Base-by-base conservation (phyloP, 163 green algal genomes). In the Smithsoniella earleae region DNA sequence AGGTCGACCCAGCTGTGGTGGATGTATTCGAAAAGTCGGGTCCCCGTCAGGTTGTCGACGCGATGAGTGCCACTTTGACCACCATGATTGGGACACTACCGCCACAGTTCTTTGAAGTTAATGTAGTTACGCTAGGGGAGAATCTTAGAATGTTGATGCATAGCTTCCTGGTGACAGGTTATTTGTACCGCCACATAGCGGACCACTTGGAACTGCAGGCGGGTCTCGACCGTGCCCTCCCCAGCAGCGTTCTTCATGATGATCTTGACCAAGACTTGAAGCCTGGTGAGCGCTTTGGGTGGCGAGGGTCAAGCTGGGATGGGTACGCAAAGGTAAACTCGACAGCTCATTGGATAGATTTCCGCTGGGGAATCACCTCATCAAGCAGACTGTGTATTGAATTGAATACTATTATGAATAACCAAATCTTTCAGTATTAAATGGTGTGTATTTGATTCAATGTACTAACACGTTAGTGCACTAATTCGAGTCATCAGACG, bases 101-200 rank as follows among this genome's bases (percentile, higher is more conserved):
- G 10, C 85, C 84, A 1, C 77, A 91, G 38, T 90, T 87, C 65
- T 93, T 93, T 55, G 58, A 80, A 8, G 82, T 93, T 22, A 87
- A 79, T 3, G 79, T 92, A 18, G 79, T 73, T 13, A 84, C 87
- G 1, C 72, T 87, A 22, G 85, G 78, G 16, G 88, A 94, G 52
- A 90, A 89, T 77, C 79, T 95, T 34, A 82, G 86, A 22, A 85
- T 96, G 79, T 85, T 97, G 2, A 93, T 97, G 83, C 90, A 88
- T 66, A 89, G 62, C 31, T 84, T 96, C 18, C 79, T 94, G n/a
- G 92, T 95, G 82, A 95, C 90, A 0, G 91, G 87, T 6, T 95
- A 94, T 83, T 89, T 95, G 86, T 93, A 96, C 81, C 76, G 85
- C 25, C 89, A 86, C 72, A 34, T 74, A 36, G 28, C 78, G 84